Evolutionary conservation across 31 red algal genomes (phyloP).

Genomic region (Odonthalia washingtoniensis): DNA sequence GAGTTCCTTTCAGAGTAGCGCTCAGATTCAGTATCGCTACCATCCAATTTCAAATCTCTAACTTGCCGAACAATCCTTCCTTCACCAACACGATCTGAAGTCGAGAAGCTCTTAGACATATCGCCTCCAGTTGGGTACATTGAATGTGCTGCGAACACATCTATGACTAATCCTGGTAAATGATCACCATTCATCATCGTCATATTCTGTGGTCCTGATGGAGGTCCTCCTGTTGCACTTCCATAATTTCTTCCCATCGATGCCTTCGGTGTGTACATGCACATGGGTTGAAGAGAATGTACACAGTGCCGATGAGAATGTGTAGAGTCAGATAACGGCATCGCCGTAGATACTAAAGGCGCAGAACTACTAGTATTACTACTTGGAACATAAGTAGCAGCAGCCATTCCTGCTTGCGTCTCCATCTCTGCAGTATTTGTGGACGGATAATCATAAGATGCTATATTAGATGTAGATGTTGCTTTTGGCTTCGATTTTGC

Average conservation of each 20-base stretch:
- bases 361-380: no score
- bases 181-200: not conserved
- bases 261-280: not conserved
- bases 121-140: not conserved
- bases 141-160: not conserved
- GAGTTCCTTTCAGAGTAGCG: conserved; percentile 55
- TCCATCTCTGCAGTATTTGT: no score
- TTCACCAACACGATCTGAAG: conserved; percentile 29
- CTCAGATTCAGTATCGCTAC: conserved; percentile 69
- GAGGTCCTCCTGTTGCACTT: no score
- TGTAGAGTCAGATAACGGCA: no score
- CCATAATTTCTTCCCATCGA: no score
- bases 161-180: not conserved
- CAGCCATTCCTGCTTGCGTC: no score
- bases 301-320: not conserved
- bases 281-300: not conserved
- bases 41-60: conserved; percentile 47
- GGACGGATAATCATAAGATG: no score
- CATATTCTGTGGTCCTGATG: not conserved
- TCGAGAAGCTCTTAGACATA: not conserved
- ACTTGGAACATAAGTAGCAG: no score
- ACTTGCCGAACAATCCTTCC: conserved; percentile 41
- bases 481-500: no score
- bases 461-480: no score
- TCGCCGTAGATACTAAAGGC: no score